Percentiles rank a stretch among this genome's conserved stretches.
Evolutionary conservation across 106 monocot species (phyloP).

Genomic region (Dendrobium catenatum): DNA sequence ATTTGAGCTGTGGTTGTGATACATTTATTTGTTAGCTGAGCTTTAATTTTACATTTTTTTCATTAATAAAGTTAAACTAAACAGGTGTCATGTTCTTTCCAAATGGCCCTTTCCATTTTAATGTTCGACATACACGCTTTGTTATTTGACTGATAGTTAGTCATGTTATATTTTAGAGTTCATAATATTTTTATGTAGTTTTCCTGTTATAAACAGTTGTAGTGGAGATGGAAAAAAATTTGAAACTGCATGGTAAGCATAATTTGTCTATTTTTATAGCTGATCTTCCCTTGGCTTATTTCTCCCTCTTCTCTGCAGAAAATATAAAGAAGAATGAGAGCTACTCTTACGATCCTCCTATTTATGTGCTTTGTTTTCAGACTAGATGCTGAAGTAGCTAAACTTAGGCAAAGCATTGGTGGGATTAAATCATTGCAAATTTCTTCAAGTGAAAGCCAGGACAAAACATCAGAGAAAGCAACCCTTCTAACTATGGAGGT

Average conservation of each 20-base stretch:
- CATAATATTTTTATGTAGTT: background rate
- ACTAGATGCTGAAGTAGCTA: slow-evolving; percentile 62
- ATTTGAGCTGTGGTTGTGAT: background rate
- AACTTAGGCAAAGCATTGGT: slow-evolving; percentile 51
- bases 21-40: background rate
- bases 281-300: background rate
- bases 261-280: background rate
- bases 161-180: background rate
- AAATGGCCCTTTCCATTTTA: background rate
- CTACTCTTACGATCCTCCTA: background rate
- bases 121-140: background rate
- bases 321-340: background rate
- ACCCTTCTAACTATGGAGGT: slow-evolving; percentile 47
- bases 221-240: background rate
- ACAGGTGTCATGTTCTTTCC: background rate
- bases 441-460: slow-evolving; percentile 20
- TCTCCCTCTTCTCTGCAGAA: background rate
- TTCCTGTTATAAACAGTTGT: background rate
- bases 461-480: slow-evolving; percentile 24
- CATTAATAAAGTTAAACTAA: background rate
- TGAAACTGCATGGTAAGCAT: background rate
- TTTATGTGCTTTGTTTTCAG: slow-evolving; percentile 31
- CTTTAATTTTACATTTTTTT: background rate
- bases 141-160: background rate
- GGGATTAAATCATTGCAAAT: slow-evolving; percentile 31